Base-by-base conservation (phyloP, 2,329 filamentous ascomycete species). In the Clonostachys rosea region DNA sequence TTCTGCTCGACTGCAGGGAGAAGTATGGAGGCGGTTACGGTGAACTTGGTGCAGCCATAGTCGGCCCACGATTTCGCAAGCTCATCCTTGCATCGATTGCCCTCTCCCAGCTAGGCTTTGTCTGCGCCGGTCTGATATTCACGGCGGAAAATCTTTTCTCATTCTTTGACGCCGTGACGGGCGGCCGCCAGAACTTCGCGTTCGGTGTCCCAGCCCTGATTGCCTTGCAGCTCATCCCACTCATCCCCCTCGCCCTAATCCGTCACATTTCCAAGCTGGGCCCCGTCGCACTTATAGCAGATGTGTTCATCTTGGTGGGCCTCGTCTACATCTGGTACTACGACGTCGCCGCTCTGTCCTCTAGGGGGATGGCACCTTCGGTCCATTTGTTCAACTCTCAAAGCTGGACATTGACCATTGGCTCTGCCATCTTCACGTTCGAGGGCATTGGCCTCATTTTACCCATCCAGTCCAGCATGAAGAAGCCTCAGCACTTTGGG, bases 401-500 rank as follows among this genome's bases (percentile, higher is more conserved):
- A 24, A 73, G 79, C 47, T 89, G 84, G 60, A 85, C 86, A 1
- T 69, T 89, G 46, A 89, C 85, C 24, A 77, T 90, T 43, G 86
- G 86, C 45, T 81, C 84, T 3, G 81, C 84, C 36, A 89, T 90
- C 58, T 90, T 89, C 66, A 89, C 86, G 1, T 90, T 89, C 55
- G 86, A 90, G 60, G 86, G 86, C 43, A 89, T 90, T 42, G 86
- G 86, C 1, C 78, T 90, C 20, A 88, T 90, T 52, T 70, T 90
- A 9, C 86, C 86, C 0, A 90, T 90, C 46, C 84, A 89, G 60
- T 86, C 84, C 9, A 86, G 82, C 48, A 90, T 90, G 86, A 79
- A 79, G 56, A 71, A 83, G 49, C 86, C 86, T 0, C 71, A 87
- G 51, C 75, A 82, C 16, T 90, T 90, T 56, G 75, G 79, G 54